Percentiles rank a stretch among this genome's conserved stretches.
Conservation (phyloP, 2,329 filamentous ascomycete species). For the Geosmithia flava region DNA sequence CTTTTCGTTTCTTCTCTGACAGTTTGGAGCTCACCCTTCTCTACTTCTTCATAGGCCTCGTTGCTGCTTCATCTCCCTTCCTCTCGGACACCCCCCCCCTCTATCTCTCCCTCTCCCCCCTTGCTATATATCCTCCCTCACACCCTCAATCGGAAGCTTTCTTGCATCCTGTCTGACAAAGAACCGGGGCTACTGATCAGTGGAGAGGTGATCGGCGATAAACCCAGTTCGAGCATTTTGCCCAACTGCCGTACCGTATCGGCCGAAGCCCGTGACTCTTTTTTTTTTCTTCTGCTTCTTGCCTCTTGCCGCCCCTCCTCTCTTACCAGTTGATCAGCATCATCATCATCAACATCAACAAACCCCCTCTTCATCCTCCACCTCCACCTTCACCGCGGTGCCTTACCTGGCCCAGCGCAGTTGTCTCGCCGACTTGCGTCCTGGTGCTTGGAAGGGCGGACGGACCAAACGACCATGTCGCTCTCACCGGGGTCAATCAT, state of each 20-base stretch:
- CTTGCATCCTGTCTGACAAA: not conserved
- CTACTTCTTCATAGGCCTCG: not conserved
- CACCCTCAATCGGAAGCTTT: not conserved
- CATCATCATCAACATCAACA: not conserved
- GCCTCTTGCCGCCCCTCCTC: not conserved
- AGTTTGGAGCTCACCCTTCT: not conserved
- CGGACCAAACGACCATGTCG: not conserved
- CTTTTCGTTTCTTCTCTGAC: not conserved
- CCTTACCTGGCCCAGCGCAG: not conserved
- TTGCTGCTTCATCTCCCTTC: not conserved
- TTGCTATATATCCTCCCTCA: not conserved
- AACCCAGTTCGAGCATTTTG: not conserved
- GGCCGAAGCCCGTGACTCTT: not conserved
- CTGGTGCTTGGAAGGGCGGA: constrained; percentile 1
- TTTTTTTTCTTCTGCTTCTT: no score
- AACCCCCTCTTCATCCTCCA: not conserved
- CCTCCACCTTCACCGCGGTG: not conserved
- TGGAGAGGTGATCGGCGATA: not conserved
- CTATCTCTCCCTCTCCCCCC: no score
- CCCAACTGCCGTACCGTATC: not conserved
- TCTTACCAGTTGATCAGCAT: not conserved
- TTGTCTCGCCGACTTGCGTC: not conserved
- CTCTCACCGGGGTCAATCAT: not conserved
- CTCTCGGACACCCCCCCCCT: no score
- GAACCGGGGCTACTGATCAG: not conserved